These are phyloP conservation scores for Mrakia blollopis DNA, from an alignment of 768 basidiomycete genomes.

Conservation along the genomic window DNA sequence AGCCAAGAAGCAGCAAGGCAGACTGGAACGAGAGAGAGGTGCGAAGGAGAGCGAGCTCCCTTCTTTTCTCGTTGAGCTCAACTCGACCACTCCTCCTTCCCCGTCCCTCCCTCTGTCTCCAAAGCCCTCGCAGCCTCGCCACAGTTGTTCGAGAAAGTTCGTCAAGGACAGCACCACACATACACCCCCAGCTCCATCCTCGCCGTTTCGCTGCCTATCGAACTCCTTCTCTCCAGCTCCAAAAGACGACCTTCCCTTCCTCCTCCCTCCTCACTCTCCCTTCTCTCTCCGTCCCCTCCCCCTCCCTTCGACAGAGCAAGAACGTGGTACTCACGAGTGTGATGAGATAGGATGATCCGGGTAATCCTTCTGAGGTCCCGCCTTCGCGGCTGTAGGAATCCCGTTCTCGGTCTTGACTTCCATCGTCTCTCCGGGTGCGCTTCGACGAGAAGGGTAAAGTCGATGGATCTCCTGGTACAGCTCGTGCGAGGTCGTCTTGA, in stretches of 20 bases:
- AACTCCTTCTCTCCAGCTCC: too few relatives aligned
- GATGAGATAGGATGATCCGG: conserved; percentile 19
- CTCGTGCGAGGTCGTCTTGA: background rate
- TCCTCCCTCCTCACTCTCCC: background rate
- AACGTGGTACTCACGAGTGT: background rate
- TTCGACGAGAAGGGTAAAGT: background rate
- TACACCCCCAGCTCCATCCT: too few relatives aligned
- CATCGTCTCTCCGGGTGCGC: background rate
- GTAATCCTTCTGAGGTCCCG: background rate
- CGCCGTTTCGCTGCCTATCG: too few relatives aligned
- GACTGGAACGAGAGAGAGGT: background rate
- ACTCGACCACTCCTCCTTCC: background rate
- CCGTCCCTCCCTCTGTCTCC: background rate
- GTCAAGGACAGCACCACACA: too few relatives aligned
- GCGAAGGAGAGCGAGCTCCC: background rate
- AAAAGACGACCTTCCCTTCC: conserved; percentile 3
- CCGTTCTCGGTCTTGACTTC: background rate
- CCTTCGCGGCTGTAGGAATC: background rate
- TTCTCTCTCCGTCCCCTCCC: too few relatives aligned
- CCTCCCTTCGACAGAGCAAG: too few relatives aligned
- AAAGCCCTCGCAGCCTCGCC: too few relatives aligned
- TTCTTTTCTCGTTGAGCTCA: conserved; percentile 1
- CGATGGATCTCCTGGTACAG: conserved; percentile 21
- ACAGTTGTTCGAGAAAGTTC: background rate
- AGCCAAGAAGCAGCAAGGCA: too few relatives aligned